Evolutionary conservation across 768 basidiomycete species (phyloP).

Genomic region (Amylocystis lapponica): DNA sequence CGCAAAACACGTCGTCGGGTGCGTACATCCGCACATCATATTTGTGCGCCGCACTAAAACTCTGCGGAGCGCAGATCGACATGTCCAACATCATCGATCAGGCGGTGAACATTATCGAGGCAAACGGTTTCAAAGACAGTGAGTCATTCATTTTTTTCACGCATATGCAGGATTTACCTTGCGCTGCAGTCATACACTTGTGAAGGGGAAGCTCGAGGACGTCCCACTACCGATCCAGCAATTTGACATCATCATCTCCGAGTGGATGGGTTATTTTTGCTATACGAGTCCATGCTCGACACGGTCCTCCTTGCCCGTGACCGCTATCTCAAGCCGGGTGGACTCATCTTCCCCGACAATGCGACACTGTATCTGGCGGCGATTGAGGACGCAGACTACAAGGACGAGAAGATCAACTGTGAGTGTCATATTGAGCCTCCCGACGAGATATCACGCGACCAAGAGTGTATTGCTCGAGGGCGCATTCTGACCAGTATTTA

Average conservation of each 20-base stretch:
- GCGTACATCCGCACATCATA: constrained; percentile 23
- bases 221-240: constrained; percentile 79
- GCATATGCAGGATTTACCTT: background rate
- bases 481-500: background rate
- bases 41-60: background rate
- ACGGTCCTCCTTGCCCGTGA: constrained; percentile 95
- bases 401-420: constrained; percentile 99
- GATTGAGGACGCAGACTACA: constrained; percentile 99
- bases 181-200: constrained; percentile 83
- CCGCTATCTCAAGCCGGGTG: constrained; percentile 88
- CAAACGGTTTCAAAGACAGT: constrained; percentile 97
- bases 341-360: constrained; percentile 93
- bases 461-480: background rate
- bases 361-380: constrained; percentile 91
- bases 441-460: background rate
- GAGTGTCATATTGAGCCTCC: constrained; percentile 22
- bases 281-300: constrained; percentile 99
- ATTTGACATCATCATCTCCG: constrained; percentile 98
- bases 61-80: constrained; percentile 62
- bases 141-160: constrained; percentile 25
- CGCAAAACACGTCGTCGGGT: constrained; percentile 89
- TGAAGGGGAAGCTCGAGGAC: constrained; percentile 98
- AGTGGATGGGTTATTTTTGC: constrained; percentile 99
- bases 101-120: constrained; percentile 93
- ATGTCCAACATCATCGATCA: constrained; percentile 99